These are phyloP conservation scores for Colletotrichum tropicicola DNA, from an alignment of 2,329 filamentous ascomycete species.

Conservation along the genomic window DNA sequence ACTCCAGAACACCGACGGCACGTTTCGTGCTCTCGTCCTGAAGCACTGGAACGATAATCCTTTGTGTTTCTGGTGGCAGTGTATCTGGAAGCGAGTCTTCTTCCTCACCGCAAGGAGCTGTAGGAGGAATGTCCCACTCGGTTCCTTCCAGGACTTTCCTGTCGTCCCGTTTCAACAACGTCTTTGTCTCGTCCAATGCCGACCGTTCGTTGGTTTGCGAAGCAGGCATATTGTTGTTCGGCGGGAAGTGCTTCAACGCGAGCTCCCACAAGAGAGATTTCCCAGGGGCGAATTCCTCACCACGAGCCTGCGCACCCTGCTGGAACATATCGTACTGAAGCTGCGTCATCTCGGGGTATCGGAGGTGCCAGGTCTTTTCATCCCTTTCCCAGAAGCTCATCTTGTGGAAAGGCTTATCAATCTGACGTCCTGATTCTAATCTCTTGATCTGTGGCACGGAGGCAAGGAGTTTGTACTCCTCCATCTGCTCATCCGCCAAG, in stretches of 20 bases:
- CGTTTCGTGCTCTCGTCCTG: constrained; percentile 44
- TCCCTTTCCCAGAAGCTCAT: constrained; percentile 66
- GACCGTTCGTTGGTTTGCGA: constrained; percentile 20
- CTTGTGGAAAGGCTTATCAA: constrained; percentile 66
- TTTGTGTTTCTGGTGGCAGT: constrained; percentile 43
- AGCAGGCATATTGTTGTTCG: constrained; percentile 36
- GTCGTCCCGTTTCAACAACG: constrained; percentile 35
- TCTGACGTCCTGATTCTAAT: constrained; percentile 62
- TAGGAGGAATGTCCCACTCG: constrained; percentile 37
- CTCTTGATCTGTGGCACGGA: constrained; percentile 59
- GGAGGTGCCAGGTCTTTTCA: constrained; percentile 64
- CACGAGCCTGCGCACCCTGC: constrained; percentile 57
- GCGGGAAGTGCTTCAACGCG: constrained; percentile 67
- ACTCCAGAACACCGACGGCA: constrained; percentile 72
- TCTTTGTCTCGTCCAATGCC: constrained; percentile 22
- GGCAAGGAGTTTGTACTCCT: constrained; percentile 57
- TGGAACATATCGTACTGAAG: constrained; percentile 65
- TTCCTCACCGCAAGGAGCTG: constrained; percentile 35
- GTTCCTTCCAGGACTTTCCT: constrained; percentile 36
- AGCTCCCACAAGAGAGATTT: constrained; percentile 62
- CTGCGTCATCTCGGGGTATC: constrained; percentile 72
- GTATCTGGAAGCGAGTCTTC: constrained; percentile 46
- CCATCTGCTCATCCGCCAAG: constrained; percentile 43
- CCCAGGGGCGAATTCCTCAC: constrained; percentile 63
- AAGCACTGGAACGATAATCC: constrained; percentile 45